Percentiles rank a stretch among this genome's conserved stretches.
These are phyloP conservation scores for Lotus japonicus DNA, from an alignment of 306 rosid genomes.

Conservation along the genomic window DNA sequence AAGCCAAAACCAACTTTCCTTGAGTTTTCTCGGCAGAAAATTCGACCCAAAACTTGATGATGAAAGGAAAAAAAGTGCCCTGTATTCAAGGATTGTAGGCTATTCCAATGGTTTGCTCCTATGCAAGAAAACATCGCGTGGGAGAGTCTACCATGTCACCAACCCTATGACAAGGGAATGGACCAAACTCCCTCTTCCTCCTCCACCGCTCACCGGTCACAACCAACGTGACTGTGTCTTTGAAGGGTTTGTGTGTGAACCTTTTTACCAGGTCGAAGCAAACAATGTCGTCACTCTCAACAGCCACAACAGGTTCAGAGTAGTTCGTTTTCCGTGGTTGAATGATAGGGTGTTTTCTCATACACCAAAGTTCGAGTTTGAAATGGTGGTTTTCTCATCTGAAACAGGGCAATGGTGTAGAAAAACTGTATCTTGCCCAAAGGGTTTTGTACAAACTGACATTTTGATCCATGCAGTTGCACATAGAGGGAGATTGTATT, in stretches of 20 bases:
- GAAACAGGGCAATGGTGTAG: conserved; percentile 11
- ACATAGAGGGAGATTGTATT: neutral
- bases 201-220: neutral
- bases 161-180: conserved; percentile 6
- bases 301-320: neutral
- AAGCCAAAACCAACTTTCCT: neutral
- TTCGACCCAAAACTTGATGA: neutral
- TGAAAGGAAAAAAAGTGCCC: neutral
- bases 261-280: neutral
- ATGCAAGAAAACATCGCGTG: neutral
- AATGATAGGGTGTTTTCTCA: neutral
- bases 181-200: conserved; percentile 2
- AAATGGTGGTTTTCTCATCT: neutral
- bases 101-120: conserved; percentile 17
- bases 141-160: neutral
- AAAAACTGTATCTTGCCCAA: neutral
- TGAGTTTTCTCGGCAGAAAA: neutral
- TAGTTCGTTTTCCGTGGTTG: neutral
- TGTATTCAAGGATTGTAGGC: neutral
- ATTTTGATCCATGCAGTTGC: neutral
- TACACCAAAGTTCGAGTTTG: neutral
- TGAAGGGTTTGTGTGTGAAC: conserved; percentile 16
- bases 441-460: neutral
- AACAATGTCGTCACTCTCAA: neutral
- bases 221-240: neutral